Conservation (phyloP, 352 stramenopile species). For the Globisporangium abappressorium region DNA sequence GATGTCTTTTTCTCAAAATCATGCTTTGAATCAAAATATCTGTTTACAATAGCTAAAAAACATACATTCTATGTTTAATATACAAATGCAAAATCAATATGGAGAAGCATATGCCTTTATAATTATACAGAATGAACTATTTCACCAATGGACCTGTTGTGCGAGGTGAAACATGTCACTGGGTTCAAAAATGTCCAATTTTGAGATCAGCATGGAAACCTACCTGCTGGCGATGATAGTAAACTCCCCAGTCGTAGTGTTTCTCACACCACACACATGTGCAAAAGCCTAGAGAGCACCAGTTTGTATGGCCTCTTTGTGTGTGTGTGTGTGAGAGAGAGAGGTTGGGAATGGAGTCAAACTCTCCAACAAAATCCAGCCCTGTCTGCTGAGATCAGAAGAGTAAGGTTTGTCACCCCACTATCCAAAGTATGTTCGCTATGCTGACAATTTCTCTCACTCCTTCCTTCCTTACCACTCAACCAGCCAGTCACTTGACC, state of each 20-base stretch:
- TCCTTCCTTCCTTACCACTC: too few relatives aligned
- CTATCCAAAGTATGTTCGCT: too few relatives aligned
- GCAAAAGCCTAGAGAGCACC: too few relatives aligned
- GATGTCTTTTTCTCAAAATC: background rate
- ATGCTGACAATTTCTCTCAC: too few relatives aligned
- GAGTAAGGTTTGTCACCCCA: background rate
- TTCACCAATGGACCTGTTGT: background rate
- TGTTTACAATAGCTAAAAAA: background rate
- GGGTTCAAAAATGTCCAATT: background rate
- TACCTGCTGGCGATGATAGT: background rate
- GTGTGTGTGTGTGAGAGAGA: background rate
- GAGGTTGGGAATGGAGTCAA: background rate
- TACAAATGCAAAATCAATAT: background rate
- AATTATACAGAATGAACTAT: background rate
- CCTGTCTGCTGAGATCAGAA: background rate
- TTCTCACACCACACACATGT: background rate
- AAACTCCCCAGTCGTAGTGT: background rate
- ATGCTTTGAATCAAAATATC: background rate
- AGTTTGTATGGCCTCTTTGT: background rate
- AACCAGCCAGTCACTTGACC: too few relatives aligned
- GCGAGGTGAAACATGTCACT: background rate
- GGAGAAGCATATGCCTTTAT: background rate
- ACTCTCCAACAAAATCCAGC: background rate
- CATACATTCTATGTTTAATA: background rate
- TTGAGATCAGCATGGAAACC: background rate